Base-by-base conservation (phyloP, 176 grass and related monocot genomes). In the Calamus simplicifolius region DNA sequence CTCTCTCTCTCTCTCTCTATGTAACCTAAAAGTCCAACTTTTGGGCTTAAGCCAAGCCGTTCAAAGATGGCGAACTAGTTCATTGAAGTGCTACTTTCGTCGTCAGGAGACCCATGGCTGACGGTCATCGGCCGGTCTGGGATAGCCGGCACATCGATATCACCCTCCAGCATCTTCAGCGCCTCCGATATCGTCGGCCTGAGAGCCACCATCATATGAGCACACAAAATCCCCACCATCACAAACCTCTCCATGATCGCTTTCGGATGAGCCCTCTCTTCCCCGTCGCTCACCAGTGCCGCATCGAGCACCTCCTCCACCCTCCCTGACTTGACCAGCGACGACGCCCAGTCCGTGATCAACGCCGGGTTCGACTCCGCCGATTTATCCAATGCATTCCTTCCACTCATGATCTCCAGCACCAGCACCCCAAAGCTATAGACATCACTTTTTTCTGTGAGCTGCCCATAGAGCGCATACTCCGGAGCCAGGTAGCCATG, bases 401-500 rank as follows among this genome's bases (percentile, higher is more conserved):
- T 69, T 2, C 87, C 87, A 51, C 73, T 83, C 87, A 85, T 85
- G 50, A 82, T 76, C 85, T 88, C 93, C 6, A 92, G 77, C 72
- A 92, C 48, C 18, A 91, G 63, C 52, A 98, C 84, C 57, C 93
- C 93, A 73, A 98, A 98, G 81, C 93, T 85, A 63, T 98, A 98
- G 50, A 98, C 87, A 70, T 98, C 93, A 58, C 87, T 98, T 78
- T 71, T 85, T 51, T 91, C 84, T 0, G 93, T 98, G 72, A 98
- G 84, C 78, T 98, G 93, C 17, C 93, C 93, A 25, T 98, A 97
- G 4, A 97, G 85, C 8, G 87, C 87, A 55, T 97, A 97, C 73
- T 97, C 93, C 43, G 87, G 93, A 5, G 93, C 82, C 19, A 97
- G 75, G 78, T 97, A 97, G 4, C 93, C 93, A 66, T 91, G 93